These are phyloP conservation scores for Boehmeria nivea DNA, from an alignment of 306 rosid genomes.

Conservation along the genomic window DNA sequence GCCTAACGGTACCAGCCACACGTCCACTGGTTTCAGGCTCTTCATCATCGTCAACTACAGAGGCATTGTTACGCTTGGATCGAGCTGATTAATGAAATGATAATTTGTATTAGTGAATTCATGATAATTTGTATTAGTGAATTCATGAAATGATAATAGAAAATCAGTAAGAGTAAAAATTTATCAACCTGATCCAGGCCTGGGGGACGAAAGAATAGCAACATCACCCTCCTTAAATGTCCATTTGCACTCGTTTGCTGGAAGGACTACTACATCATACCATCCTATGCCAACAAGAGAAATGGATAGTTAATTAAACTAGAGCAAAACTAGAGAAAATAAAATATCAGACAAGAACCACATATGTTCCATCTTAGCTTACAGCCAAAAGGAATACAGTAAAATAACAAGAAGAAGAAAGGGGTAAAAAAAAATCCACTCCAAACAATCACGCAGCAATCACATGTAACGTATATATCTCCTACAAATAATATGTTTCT, in stretches of 20 bases:
- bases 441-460: too few species aligned
- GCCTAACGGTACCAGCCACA: constrained; percentile 90
- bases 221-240: constrained; percentile 99
- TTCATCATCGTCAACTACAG: constrained; percentile 47
- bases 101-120: constrained; percentile 3
- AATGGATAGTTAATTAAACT: constrained; percentile 15
- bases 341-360: background rate
- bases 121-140: constrained; percentile 8
- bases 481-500: background rate
- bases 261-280: constrained; percentile 91
- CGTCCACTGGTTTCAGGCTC: constrained; percentile 80
- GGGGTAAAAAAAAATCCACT: too few species aligned
- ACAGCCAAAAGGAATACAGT: constrained; percentile 6
- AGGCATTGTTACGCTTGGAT: constrained; percentile 53
- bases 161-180: background rate
- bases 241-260: constrained; percentile 88
- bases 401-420: background rate
- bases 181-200: constrained; percentile 89
- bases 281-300: constrained; percentile 58
- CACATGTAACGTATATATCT: too few species aligned
- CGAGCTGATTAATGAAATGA: constrained; percentile 54
- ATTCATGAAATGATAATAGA: background rate
- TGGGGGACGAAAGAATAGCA: constrained; percentile 83
- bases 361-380: background rate
- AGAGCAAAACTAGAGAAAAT: constrained; percentile 3